phyloP scores from a whole-genome alignment of 2,329 filamentous ascomycete species.

The Fusarium miscanthi region DNA sequence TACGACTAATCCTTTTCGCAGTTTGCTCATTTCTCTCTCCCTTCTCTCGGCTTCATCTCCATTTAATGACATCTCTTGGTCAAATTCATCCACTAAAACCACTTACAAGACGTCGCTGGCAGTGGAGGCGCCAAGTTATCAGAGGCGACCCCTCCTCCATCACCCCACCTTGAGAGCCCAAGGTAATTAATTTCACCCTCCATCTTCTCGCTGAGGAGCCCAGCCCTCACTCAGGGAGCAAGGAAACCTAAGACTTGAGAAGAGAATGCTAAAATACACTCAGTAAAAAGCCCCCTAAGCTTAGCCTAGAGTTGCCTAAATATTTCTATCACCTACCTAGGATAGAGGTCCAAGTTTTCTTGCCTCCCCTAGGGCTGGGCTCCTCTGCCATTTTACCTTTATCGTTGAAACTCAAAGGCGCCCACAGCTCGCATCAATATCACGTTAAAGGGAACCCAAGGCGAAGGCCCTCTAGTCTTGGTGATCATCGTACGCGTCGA shows the following conservation, averaged over 20 bases:
- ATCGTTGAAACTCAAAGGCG: not conserved
- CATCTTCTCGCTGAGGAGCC: not conserved
- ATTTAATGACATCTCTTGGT: not conserved
- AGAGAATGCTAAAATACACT: no score
- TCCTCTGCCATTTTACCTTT: not conserved
- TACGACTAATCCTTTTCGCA: not conserved
- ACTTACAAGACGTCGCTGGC: constrained; percentile 28
- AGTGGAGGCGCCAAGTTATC: constrained; percentile 19
- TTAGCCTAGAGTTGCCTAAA: no score
- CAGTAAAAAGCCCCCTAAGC: no score
- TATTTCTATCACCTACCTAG: no score
- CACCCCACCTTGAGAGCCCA: constrained; percentile 27
- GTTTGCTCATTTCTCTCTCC: not conserved
- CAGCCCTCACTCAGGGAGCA: not conserved
- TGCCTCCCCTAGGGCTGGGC: no score
- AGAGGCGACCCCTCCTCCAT: constrained; percentile 37
- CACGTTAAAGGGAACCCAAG: not conserved
- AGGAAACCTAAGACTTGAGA: no score
- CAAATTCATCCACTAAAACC: not conserved
- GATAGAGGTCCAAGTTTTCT: no score
- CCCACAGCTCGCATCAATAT: not conserved
- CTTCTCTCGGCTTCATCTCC: not conserved
- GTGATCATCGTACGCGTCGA: not conserved
- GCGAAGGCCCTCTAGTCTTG: not conserved
- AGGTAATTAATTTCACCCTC: not conserved